These are phyloP conservation scores for Pleurotus salmoneostramineus DNA, from an alignment of 768 basidiomycete species.

Conservation along the genomic window DNA sequence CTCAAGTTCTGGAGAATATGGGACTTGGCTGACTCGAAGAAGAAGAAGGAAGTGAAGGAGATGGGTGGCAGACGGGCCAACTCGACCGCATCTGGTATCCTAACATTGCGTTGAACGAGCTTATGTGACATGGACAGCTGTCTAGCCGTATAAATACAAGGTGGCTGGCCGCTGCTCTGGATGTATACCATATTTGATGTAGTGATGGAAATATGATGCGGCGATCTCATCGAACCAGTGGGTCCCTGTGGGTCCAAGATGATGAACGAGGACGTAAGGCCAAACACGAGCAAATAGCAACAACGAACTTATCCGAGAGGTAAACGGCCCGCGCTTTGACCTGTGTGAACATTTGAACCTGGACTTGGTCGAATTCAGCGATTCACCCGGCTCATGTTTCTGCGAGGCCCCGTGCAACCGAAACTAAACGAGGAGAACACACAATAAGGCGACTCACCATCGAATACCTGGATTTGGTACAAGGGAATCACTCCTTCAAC, in stretches of 20 bases:
- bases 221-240: neutral
- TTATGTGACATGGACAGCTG: neutral
- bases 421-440: too few species aligned
- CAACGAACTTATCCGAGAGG: neutral
- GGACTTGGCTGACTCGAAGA: slow-evolving; percentile 48
- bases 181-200: neutral
- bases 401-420: too few species aligned
- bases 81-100: slow-evolving; percentile 45
- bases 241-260: slow-evolving; percentile 4
- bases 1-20: slow-evolving; percentile 94
- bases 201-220: neutral
- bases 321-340: slow-evolving; percentile 1
- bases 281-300: neutral
- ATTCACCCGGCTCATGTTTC: neutral
- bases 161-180: neutral
- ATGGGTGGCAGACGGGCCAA: slow-evolving; percentile 34
- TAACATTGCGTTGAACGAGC: slow-evolving; percentile 18
- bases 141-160: neutral
- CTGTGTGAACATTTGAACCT: neutral
- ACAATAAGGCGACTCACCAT: neutral
- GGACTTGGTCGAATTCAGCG: neutral
- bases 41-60: slow-evolving; percentile 48
- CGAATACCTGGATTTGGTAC: slow-evolving; percentile 1
- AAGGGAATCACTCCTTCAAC: neutral
- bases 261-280: slow-evolving; percentile 4